phyloP scores from a whole-genome alignment of 192 early-diverging fungal genomes.

The Obelidium mucronatum region DNA sequence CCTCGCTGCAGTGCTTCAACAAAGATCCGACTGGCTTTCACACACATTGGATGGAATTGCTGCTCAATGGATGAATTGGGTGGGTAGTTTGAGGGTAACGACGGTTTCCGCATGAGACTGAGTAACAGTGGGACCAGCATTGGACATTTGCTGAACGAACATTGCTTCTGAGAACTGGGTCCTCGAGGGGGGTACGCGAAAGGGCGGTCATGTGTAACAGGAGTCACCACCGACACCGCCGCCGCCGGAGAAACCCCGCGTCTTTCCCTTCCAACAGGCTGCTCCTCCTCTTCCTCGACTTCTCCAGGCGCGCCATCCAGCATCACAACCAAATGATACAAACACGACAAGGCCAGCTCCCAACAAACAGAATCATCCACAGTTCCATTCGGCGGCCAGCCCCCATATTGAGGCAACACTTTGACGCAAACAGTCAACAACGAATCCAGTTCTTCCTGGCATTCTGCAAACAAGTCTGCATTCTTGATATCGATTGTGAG shows the following conservation, averaged over 20 bases:
- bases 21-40: constrained; percentile 16
- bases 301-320: constrained; percentile 19
- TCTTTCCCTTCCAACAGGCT: neutral
- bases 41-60: constrained; percentile 7
- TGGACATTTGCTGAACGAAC: constrained; percentile 1
- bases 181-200: neutral
- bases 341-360: constrained; percentile 16
- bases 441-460: neutral
- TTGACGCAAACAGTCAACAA: neutral
- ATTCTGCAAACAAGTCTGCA: constrained; percentile 17
- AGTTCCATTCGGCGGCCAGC: neutral
- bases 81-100: neutral
- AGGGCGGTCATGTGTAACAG: neutral
- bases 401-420: constrained; percentile 3
- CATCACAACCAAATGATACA: constrained; percentile 25
- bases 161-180: neutral
- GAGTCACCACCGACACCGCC: neutral
- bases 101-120: constrained; percentile 2
- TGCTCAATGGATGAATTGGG: neutral
- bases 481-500: constrained; percentile 7
- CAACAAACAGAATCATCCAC: neutral
- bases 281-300: neutral
- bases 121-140: constrained; percentile 10
- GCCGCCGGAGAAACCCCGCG: neutral
- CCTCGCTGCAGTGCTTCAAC: constrained; percentile 10